Evolutionary conservation across 176 grass and related monocot species (phyloP), one percentile per base, ranked within the genome.

Genomic region (Panicum miliaceum): DNA sequence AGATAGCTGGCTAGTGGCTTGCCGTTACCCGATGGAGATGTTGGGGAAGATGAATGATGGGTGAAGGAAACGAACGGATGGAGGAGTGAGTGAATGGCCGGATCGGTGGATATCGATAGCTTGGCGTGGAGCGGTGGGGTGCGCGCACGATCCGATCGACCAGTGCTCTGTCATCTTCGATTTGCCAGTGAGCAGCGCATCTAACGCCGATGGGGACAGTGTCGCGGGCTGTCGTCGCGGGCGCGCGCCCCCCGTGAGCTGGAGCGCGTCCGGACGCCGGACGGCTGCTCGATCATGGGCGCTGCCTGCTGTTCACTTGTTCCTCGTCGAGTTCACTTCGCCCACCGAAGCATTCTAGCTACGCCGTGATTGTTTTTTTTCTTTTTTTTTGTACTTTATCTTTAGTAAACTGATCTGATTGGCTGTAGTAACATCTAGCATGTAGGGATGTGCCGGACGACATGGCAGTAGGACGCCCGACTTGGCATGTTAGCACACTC

Each of bases 171-270:
- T 60, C 51, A 76, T 25, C 47, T 74, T 80, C 15, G 82, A 61
- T 75, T 85, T 20, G 70, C 75, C 41, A 53, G 82, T 68, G 19
- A 62, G 76, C 87, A 69, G 77, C 36, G 69, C 51, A 89, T 85
- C 70, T 34, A 85, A 75, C 48, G 50, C 13, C 71, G 53, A 85
- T 51, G 63, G 77, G 32, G 87, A 89, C 87, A 45, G 32, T 45
- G 82, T 66, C 75, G 27, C 40, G 38, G 54, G 43, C 47, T 40
- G 81, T 38, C 68, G 20, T n/a, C n/a, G n/a, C 46, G n/a, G 43
- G 6, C 37, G 7, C 12, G 12, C 61, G 7, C 45, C 57, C 22
- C 52, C 75, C 62, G 64, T 78, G 83, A 77, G 68, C 52, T 29
- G 37, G n/a, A 11, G 22, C 20, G 15, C 70, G 68, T 65, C n/a